These are phyloP conservation scores for Jatropha curcas DNA, from an alignment of 345 rosid genomes.

Conservation along the genomic window DNA sequence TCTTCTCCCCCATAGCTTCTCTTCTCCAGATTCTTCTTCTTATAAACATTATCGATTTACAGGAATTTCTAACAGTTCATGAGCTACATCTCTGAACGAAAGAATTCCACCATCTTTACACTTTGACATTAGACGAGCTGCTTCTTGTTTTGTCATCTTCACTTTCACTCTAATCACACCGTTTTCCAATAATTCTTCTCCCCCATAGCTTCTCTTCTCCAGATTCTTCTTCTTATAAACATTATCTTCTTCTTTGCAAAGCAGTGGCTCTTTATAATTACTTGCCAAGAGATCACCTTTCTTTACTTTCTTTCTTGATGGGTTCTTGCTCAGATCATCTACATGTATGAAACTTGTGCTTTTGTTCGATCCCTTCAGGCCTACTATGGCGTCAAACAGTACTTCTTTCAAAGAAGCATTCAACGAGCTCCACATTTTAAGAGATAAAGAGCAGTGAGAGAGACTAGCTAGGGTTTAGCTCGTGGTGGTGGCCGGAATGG, in stretches of 20 bases:
- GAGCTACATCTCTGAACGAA: conserved; percentile 48
- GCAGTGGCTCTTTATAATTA: neutral
- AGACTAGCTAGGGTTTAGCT: neutral
- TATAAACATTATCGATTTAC: no score
- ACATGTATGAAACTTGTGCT: conserved; percentile 24
- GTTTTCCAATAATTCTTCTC: conserved; percentile 12
- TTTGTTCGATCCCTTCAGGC: neutral
- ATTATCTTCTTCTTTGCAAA: neutral
- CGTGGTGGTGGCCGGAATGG: neutral
- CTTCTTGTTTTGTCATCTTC: conserved; percentile 65
- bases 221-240: neutral
- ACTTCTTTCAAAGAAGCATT: neutral
- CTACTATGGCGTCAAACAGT: neutral
- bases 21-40: conserved; percentile 10
- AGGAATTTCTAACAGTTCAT: conserved; percentile 48
- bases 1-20: conserved; percentile 11
- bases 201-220: conserved; percentile 6
- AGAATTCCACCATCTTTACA: conserved; percentile 54
- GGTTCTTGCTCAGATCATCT: conserved; percentile 32
- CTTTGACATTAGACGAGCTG: conserved; percentile 44
- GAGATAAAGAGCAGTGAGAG: no score
- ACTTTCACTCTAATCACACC: conserved; percentile 51
- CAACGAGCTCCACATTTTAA: conserved; percentile 1
- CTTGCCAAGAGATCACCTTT: conserved; percentile 5
- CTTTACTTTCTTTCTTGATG: conserved; percentile 23